Evolutionary conservation across 2,329 filamentous ascomycete species (phyloP).

Genomic region (Penicillium janthinellum): DNA sequence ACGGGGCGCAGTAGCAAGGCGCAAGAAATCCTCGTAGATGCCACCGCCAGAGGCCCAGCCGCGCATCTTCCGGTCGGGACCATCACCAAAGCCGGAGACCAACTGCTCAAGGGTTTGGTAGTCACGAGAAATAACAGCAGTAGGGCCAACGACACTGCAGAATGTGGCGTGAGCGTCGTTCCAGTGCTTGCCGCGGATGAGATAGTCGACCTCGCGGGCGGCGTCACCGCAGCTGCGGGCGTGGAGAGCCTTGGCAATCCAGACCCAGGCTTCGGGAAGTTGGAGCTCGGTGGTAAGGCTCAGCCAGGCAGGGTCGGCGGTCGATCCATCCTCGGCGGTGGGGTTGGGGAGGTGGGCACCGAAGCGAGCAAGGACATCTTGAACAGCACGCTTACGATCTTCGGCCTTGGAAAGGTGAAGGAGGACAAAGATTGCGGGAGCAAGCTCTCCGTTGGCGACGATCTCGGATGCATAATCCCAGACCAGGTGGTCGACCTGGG

Average conservation of each 20-base stretch:
- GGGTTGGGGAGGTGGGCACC: conserved; percentile 64
- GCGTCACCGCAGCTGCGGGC: conserved; percentile 74
- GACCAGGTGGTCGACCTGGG: conserved; percentile 67
- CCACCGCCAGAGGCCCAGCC: conserved; percentile 80
- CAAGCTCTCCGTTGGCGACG: conserved; percentile 63
- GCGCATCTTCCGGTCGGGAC: conserved; percentile 61
- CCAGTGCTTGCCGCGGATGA: conserved; percentile 75
- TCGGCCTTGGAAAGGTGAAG: conserved; percentile 68
- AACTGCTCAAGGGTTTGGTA: conserved; percentile 69
- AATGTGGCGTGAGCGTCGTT: conserved; percentile 84
- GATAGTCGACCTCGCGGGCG: conserved; percentile 71
- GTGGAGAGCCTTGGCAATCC: conserved; percentile 81
- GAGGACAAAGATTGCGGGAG: conserved; percentile 74
- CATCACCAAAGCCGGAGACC: conserved; percentile 68
- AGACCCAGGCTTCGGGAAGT: conserved; percentile 78
- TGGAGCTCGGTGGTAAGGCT: conserved; percentile 65
- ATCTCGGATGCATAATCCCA: conserved; percentile 60
- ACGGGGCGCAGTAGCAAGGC: conserved; percentile 47
- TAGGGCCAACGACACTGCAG: conserved; percentile 76
- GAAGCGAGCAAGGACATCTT: conserved; percentile 73
- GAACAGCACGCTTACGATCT: conserved; percentile 67
- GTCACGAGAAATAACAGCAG: conserved; percentile 78
- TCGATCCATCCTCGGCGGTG: conserved; percentile 50
- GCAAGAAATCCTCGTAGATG: conserved; percentile 70
- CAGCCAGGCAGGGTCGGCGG: conserved; percentile 52